Base-by-base conservation (phyloP, 371 early-diverging fungal species). In the Mucor indicus region DNA sequence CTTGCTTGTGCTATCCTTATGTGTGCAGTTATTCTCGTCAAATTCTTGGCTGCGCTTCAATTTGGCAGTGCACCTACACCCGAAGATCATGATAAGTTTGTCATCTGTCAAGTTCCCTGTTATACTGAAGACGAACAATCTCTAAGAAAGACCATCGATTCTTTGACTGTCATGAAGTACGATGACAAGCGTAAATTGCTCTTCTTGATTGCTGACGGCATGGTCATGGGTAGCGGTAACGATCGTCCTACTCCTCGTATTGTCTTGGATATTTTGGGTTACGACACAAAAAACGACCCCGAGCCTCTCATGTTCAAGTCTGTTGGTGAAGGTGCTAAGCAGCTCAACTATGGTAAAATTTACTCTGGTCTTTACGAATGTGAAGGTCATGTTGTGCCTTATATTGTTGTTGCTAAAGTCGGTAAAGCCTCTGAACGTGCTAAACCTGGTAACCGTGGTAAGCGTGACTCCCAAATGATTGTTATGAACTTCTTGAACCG, bases 391-490 rank as follows among this genome's bases (percentile, higher is more conserved):
- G 79, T 86, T 24, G 88, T 95, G 2, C 96, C 97, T 0, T 96
- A 91, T 61, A 75, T 98, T 48, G 92, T 97, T 3, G 80, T 98
- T 2, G 92, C 86, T 63, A 98, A 98, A 78, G 83, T 83, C 31
- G 98, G 98, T 33, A 80, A 76, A 17, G 82, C 86, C 2, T 75
- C 74, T 21, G 90, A 90, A 64, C 73, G 80, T 32, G 71, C 74
- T 51, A 89, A 86, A 62, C 84, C 92, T 9, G 97, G 96, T 11
- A 99, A 99, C 69, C 80, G 99, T 40, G 99, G 99, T 57, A 99
- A 99, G 74, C 90, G 99, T 61, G 99, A 99, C 72, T 93, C 96
- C 19, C 99, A 99, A 78, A 86, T 99, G 68, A 84, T 99, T 48
- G 81, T 89, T 47, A 98, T 99, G 99, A 77, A 85, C 33, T 99